Evolutionary conservation across 2,329 filamentous ascomycete species (phyloP).

Genomic region (Aspergillus unguis): DNA sequence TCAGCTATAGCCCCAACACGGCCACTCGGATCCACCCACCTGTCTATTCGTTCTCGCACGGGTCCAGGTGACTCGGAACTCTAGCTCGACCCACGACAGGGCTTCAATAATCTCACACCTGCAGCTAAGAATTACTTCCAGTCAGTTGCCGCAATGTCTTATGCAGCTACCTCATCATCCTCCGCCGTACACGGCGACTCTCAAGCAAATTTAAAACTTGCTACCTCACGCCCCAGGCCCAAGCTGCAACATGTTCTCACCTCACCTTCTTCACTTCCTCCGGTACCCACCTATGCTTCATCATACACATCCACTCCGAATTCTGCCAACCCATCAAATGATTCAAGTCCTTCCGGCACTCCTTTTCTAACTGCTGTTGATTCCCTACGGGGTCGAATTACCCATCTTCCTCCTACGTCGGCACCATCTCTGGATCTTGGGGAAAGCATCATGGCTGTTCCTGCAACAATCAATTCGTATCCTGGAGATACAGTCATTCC

Average conservation of each 20-base stretch:
- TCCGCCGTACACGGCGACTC: conserved; percentile 38
- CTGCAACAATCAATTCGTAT: conserved; percentile 45
- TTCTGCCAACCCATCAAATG: conserved; percentile 30
- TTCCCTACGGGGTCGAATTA: conserved; percentile 29
- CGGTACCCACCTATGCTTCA: conserved; percentile 29
- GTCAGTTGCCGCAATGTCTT: conserved; percentile 36
- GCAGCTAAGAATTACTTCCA: conserved; percentile 32
- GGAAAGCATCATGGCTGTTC: conserved; percentile 60
- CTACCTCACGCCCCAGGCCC: conserved; percentile 29
- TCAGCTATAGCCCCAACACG: conserved; percentile 26
- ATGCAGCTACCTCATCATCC: conserved; percentile 34
- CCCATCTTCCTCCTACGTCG: conserved; percentile 30
- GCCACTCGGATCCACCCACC: conserved; percentile 27
- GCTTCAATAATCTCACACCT: conserved; percentile 22
- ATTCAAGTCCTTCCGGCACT: conserved; percentile 35
- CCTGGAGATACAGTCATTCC: conserved; percentile 59
- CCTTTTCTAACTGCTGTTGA: conserved; percentile 36
- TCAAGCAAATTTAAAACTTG: conserved; percentile 36
- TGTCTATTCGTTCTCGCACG: conserved; percentile 32
- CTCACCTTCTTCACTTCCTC: conserved; percentile 21
- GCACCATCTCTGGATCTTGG: conserved; percentile 65
- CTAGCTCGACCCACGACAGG: conserved; percentile 32
- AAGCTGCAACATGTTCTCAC: conserved; percentile 37
- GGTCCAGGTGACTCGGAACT: conserved; percentile 41
- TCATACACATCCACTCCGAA: conserved; percentile 30